Evolutionary conservation across 768 basidiomycete genomes (phyloP), one percentile per base, ranked within the genome.

Genomic region (Termitomyces heimii): DNA sequence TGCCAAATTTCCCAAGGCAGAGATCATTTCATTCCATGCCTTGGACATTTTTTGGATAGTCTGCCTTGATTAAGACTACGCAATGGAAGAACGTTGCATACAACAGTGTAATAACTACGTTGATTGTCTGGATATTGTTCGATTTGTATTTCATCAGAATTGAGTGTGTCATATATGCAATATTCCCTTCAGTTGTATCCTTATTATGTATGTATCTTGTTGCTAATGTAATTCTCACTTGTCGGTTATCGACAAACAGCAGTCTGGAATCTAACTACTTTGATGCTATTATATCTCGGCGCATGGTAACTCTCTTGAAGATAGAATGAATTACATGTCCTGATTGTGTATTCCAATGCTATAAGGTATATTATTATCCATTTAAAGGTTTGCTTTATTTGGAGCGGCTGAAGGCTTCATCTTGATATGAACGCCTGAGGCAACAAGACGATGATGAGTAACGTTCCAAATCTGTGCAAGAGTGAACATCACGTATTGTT

Each of bases 401-500:
- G 62, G 54, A 37, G 18, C 26, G 1, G 63, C 49, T 3, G 81
- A 79, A 0, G 82, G 76, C 26, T 69, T 63, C 82, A 84, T 83
- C 59, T 82, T 83, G 54, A 78, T 73, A 47, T 84, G 82, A 1
- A 77, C 73, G 1, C 80, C 83, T 1, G 83, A 82, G 5, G 77
- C 78, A 10, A 82, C 77, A 4, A 85, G 68, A 14, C 81, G 77
- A 56, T 75, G 77, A 57, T 75, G 70, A 2, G 78, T 82, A 10
- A 67, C 66, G 54, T 79, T 83, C 84, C 83, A 85, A 31, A 85
- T 79, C 84, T 85, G 46, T 26, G 45, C 16, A 26, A 31, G 40
- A 51, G 12, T 58, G 28, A 26, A 22, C 42, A 44, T 35, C 14
- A 35, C n/a, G 53, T 29, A 57, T 35, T 3, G 12, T 13, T 12